Evolutionary conservation across 2,329 filamentous ascomycete species (phyloP), one percentile per base, ranked within the genome.

Genomic region (Aspergillus flavus): DNA sequence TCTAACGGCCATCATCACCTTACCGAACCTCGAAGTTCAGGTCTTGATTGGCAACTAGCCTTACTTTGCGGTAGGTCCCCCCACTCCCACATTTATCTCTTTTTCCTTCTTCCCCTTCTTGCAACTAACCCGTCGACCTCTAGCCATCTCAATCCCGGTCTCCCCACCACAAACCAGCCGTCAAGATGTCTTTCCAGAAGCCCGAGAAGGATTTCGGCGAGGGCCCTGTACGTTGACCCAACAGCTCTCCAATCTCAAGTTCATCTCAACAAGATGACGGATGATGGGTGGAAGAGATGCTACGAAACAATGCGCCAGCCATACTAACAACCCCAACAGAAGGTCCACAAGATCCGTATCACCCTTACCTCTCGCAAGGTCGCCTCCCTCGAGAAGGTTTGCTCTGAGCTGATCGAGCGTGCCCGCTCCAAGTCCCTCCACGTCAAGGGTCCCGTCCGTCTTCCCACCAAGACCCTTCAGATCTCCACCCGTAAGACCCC

Each of bases 401-500:
- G 93, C 89, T 86, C 89, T 80, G 95, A 98, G 87, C 92, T 99
- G 82, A 94, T 98, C 82, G 95, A 99, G 85, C 94, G 95, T 80
- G 93, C 95, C 80, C 96, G 96, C 88, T 89, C 86, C 87, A 99
- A 99, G 94, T 93, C 96, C 81, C 92, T 99, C 79, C 91, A 91
- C 81, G 93, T 96, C 86, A 98, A 98, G 91, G 94, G 95, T 79
- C 93, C 94, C 81, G 94, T 98, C 83, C 93, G 94, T 79, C 91
- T 97, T 78, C 93, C 95, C 77, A 97, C 94, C 86, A 97, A 97
- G 91, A 92, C 89, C 82, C 89, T 98, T 78, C 93, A 95, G 88
- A 89, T 97, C 87, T 93, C 92, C 81, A 97, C 95, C 87, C 91
- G 95, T 80, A 99, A 99, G 91, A 98, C 95, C 72, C 95, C 95